Base-by-base conservation (phyloP, 257 asterid species). In the Solanum pinnatisectum region DNA sequence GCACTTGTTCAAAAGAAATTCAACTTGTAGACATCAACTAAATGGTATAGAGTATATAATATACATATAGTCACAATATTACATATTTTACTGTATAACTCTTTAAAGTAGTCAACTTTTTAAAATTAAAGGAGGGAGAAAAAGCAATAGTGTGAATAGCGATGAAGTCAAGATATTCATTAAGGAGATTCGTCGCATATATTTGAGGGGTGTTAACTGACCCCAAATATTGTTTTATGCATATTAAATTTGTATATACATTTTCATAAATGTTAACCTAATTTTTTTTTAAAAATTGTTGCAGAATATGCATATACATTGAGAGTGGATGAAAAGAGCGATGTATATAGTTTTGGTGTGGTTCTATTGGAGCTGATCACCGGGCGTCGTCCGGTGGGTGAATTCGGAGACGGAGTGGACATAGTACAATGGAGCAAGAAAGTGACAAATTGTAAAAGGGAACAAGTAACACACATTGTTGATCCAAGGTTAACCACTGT, bases 401-500 rank as follows among this genome's bases (percentile, higher is more conserved):
- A 92, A 8, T 92, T 91, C 3, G 94, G 94, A 3, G 94, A 92
- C 8, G 94, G 93, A 5, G 91, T 89, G 25, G 94, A 92, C 32
- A 90, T 91, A 2, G 94, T 90, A 4, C 92, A 90, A 88, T 96
- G 99, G 99, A 89, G 93, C 15, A 95, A 79, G 87, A 90, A 88
- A 37, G 92, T 87, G 83, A 94, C 98, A 84, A 90, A 90, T 82
- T 90, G 96, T 90, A 91, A 93, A 30, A 90, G 95, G 87, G 98
- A 95, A 82, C 95, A 93, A 87, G 95, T 92, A 6, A 84, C 44
- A 8, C 84, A 84, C 3, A 90, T 96, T 36, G 86, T 95, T 40
- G 98, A 96, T 77, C 95, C 97, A 22, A 89, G 98, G 86, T 91
- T 96, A 4, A 88, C 93, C 10, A 88, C 88, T 14, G 94, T 92